phyloP scores from a whole-genome alignment of 495 filamentous ascomycete species.

The Parmelia sp. region DNA sequence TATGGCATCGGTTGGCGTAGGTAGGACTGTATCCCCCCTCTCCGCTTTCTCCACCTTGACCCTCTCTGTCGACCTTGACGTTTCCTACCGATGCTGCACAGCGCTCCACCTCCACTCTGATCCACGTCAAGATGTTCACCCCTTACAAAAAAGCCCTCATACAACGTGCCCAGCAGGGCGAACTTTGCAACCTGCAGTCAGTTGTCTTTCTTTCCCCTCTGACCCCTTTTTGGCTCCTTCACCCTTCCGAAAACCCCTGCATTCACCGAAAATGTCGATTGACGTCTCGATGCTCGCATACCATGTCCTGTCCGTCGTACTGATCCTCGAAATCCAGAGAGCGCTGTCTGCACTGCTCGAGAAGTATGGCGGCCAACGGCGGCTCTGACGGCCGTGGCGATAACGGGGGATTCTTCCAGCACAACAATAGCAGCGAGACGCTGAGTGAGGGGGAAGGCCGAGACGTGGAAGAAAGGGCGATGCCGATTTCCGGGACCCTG shows the following conservation, averaged over 20 bases:
- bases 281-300: not conserved
- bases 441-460: not conserved
- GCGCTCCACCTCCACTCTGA: not conserved
- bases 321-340: conserved; percentile 5
- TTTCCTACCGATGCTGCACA: not conserved
- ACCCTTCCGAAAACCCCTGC: not conserved
- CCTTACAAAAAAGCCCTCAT: not conserved
- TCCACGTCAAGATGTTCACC: not conserved
- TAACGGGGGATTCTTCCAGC: not conserved
- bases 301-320: not conserved
- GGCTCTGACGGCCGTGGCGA: conserved; percentile 2
- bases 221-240: not conserved
- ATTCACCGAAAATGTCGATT: not conserved
- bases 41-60: not conserved
- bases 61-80: not conserved
- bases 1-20: not conserved
- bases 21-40: not conserved
- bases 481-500: not conserved
- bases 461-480: not conserved
- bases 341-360: conserved; percentile 6
- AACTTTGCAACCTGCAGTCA: not conserved
- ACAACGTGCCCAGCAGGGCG: not conserved
- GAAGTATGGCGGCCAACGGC: conserved; percentile 2
- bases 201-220: not conserved
- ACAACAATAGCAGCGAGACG: not conserved